These are phyloP conservation scores for Pelargonium myrrhifolium DNA, from an alignment of 441 rosid species.

Conservation along the genomic window DNA sequence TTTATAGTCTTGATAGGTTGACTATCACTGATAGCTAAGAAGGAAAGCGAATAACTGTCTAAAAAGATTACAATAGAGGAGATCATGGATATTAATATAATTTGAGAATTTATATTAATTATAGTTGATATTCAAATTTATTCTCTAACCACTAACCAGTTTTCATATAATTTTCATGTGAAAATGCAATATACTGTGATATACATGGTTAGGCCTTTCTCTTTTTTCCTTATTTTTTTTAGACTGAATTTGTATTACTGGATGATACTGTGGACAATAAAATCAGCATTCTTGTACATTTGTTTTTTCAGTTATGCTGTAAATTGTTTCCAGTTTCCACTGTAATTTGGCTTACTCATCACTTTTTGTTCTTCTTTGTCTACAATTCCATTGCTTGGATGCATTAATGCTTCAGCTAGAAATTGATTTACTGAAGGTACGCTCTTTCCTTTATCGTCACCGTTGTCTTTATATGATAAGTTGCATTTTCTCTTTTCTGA, in stretches of 20 bases:
- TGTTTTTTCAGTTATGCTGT: neutral
- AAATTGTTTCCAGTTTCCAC: conserved; percentile 4
- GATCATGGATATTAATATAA: no score
- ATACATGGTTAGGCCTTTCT: neutral
- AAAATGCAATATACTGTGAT: no score
- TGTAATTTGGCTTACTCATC: conserved; percentile 2
- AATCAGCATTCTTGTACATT: neutral
- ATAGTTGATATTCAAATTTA: no score
- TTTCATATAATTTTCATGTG: no score
- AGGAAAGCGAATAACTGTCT: no score
- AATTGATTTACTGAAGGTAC: conserved; percentile 93
- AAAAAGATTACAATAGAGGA: no score
- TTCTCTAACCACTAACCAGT: no score
- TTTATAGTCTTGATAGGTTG: no score
- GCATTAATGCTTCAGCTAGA: conserved; percentile 64
- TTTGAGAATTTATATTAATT: no score
- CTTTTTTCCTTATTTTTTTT: neutral
- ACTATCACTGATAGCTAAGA: no score
- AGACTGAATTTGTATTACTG: neutral
- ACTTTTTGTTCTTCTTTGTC: conserved; percentile 21
- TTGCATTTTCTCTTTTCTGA: no score
- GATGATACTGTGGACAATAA: neutral
- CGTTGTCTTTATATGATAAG: neutral
- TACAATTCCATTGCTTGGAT: conserved; percentile 27
- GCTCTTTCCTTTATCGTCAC: conserved; percentile 13